Evolutionary conservation across 1,284 basidiomycete species (phyloP).

Genomic region (Marasmius sp.): DNA sequence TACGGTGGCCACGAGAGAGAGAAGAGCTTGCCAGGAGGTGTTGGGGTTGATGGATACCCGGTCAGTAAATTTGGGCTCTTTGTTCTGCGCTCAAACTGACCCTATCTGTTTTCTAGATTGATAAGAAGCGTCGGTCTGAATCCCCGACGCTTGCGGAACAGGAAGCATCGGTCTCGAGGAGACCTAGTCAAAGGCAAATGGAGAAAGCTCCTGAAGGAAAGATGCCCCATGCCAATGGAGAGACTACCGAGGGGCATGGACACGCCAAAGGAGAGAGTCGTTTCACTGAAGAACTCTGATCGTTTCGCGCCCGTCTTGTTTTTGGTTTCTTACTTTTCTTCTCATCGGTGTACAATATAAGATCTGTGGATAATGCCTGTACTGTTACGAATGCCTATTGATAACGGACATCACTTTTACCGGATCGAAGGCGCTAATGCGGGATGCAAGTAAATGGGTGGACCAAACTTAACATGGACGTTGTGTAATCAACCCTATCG

Average conservation of each 20-base stretch:
- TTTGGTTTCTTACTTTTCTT: too few species aligned
- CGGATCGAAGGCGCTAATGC: too few species aligned
- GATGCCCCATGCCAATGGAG: constrained; percentile 28
- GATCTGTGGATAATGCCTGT: too few species aligned
- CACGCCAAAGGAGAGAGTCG: not conserved
- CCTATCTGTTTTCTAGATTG: constrained; percentile 25
- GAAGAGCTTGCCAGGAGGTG: constrained; percentile 34
- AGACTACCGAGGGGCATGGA: not conserved
- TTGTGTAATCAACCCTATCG: constrained; percentile 29
- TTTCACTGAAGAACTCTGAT: not conserved
- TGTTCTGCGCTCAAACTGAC: not conserved
- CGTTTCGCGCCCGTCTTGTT: too few species aligned
- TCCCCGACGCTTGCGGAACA: constrained; percentile 20
- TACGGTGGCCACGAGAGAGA: constrained; percentile 43
- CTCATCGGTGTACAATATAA: too few species aligned
- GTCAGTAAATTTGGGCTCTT: constrained; percentile 44
- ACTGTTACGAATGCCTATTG: too few species aligned
- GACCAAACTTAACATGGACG: too few species aligned
- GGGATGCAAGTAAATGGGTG: too few species aligned
- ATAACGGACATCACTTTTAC: too few species aligned
- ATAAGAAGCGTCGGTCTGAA: constrained; percentile 35
- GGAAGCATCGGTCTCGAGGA: constrained; percentile 36
- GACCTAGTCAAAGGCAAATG: constrained; percentile 59
- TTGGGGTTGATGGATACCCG: constrained; percentile 61
- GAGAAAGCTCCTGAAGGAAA: constrained; percentile 71